These are phyloP conservation scores for Coemansia sp. DNA, from an alignment of 371 early-diverging fungal species.

Conservation along the genomic window DNA sequence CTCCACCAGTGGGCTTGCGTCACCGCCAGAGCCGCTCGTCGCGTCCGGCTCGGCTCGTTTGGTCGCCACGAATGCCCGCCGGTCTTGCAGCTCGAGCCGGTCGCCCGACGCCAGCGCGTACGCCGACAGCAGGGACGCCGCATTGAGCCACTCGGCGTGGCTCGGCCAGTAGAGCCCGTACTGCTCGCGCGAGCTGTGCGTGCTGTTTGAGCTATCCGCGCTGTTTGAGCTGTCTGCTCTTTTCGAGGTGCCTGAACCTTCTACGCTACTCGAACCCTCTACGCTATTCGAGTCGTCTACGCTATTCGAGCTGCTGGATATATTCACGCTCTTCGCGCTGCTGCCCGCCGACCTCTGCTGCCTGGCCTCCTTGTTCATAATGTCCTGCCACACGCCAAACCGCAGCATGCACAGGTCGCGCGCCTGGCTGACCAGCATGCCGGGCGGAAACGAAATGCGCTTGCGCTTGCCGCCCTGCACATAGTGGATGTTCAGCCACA, in stretches of 20 bases:
- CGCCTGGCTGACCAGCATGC: conserved; percentile 42
- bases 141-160: conserved; percentile 40
- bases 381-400: conserved; percentile 46
- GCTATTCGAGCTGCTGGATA: neutral
- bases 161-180: conserved; percentile 47
- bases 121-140: conserved; percentile 11
- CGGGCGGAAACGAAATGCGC: conserved; percentile 41
- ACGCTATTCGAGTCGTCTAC: too few species aligned
- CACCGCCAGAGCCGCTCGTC: neutral
- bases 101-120: conserved; percentile 30
- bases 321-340: neutral
- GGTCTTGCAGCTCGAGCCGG: conserved; percentile 45
- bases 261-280: too few species aligned
- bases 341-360: neutral
- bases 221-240: too few species aligned
- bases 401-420: conserved; percentile 48
- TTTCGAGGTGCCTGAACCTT: too few species aligned
- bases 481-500: conserved; percentile 28
- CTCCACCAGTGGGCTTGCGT: neutral
- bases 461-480: conserved; percentile 26
- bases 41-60: too few species aligned
- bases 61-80: conserved; percentile 17
- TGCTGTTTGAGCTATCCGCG: neutral
- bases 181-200: conserved; percentile 19
- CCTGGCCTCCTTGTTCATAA: conserved; percentile 21